Percentiles rank a stretch among this genome's conserved stretches.
phyloP scores from a whole-genome alignment of 2,329 filamentous ascomycete genomes.

The Cadophora sp. region DNA sequence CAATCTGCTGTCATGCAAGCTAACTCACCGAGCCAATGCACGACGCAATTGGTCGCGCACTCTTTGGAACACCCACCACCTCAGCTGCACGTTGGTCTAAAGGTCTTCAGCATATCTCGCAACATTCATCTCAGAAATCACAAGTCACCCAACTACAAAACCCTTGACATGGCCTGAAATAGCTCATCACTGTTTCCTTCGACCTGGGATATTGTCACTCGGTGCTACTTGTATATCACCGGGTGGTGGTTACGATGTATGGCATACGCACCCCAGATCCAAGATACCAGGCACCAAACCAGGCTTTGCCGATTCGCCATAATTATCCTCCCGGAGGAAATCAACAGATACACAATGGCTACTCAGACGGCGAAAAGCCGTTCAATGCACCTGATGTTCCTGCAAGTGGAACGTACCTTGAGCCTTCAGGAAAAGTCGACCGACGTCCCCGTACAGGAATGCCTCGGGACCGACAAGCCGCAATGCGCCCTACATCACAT shows the following conservation, averaged over 20 bases:
- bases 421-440: no score
- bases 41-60: not conserved
- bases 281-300: not conserved
- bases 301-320: not conserved
- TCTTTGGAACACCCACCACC: not conserved
- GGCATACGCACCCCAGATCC: not conserved
- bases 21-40: not conserved
- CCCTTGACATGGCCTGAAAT: no score
- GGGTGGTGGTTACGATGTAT: not conserved
- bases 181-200: no score
- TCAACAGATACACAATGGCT: not conserved
- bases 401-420: no score
- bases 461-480: no score
- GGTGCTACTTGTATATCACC: not conserved
- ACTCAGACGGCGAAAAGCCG: not conserved
- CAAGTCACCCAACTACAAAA: no score
- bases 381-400: not conserved
- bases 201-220: no score
- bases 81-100: not conserved
- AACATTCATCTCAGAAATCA: no score
- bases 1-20: not conserved
- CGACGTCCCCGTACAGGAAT: no score
- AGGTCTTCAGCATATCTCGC: no score
- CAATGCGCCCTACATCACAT: no score
- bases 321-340: not conserved